Conservation (phyloP, 306 rosid species). For the Cicer chorassanicum region DNA sequence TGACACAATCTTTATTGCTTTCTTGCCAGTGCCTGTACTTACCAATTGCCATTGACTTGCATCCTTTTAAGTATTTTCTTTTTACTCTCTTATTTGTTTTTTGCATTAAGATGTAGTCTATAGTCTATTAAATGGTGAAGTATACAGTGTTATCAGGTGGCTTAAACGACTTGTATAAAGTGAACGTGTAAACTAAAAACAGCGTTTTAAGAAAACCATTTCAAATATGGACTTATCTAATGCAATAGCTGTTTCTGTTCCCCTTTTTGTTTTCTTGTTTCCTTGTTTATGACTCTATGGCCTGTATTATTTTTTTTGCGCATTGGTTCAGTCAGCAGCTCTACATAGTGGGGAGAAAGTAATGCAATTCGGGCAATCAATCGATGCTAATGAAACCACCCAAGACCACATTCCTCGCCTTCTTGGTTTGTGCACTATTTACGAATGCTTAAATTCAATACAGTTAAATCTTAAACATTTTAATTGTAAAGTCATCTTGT, state of each 20-base stretch:
- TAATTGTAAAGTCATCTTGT: slow-evolving; percentile 17
- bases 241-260: slow-evolving; percentile 7
- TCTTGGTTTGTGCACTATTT: slow-evolving; percentile 68
- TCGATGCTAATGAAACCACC: slow-evolving; percentile 65
- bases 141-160: slow-evolving; percentile 12
- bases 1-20: not conserved
- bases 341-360: slow-evolving; percentile 32
- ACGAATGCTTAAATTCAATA: slow-evolving; percentile 19
- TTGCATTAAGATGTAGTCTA: slow-evolving; percentile 1
- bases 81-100: not conserved
- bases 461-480: slow-evolving; percentile 17
- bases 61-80: too few species aligned
- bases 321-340: too few species aligned
- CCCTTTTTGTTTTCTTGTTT: not conserved
- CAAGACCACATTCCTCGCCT: slow-evolving; percentile 93
- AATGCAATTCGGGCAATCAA: slow-evolving; percentile 82
- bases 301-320: too few species aligned
- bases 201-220: not conserved
- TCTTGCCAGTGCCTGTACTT: not conserved
- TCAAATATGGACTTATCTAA: slow-evolving; percentile 14
- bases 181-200: too few species aligned
- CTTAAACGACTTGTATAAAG: too few species aligned
- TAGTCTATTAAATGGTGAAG: slow-evolving; percentile 11
- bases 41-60: too few species aligned
- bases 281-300: too few species aligned